These are phyloP conservation scores for Linnemannia schmuckeri DNA, from an alignment of 192 early-diverging fungal species.

Conservation along the genomic window DNA sequence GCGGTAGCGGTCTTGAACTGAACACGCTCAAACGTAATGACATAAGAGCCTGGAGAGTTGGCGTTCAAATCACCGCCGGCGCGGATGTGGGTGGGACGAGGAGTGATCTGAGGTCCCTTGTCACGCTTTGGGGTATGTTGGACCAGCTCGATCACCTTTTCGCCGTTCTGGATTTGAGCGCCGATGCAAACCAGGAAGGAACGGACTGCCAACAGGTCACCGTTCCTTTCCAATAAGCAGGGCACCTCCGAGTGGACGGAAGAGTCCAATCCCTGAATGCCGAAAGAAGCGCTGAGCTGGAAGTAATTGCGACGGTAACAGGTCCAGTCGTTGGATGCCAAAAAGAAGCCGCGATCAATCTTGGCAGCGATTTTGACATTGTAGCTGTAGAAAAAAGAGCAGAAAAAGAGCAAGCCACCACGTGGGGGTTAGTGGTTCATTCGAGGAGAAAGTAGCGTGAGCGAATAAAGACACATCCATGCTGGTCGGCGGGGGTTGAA, in stretches of 20 bases:
- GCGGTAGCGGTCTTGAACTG: slow-evolving; percentile 98
- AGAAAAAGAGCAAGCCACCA: not conserved
- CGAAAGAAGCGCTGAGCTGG: slow-evolving; percentile 80
- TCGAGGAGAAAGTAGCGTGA: not conserved
- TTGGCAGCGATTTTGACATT: slow-evolving; percentile 78
- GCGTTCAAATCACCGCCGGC: slow-evolving; percentile 71
- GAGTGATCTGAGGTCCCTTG: slow-evolving; percentile 90
- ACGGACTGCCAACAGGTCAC: slow-evolving; percentile 66
- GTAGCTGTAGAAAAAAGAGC: slow-evolving; percentile 53
- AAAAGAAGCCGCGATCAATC: slow-evolving; percentile 94
- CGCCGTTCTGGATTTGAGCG: slow-evolving; percentile 78
- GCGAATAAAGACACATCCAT: not conserved
- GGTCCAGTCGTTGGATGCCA: slow-evolving; percentile 91
- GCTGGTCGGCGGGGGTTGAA: slow-evolving; percentile 12
- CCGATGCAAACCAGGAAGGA: slow-evolving; percentile 84
- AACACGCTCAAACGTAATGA: slow-evolving; percentile 90
- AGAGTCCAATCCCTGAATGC: slow-evolving; percentile 61
- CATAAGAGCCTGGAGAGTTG: slow-evolving; percentile 54
- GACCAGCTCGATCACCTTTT: slow-evolving; percentile 84
- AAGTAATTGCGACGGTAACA: slow-evolving; percentile 98
- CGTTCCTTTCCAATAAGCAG: slow-evolving; percentile 76
- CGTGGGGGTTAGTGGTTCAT: not conserved
- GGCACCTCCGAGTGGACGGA: slow-evolving; percentile 65
- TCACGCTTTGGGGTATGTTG: slow-evolving; percentile 94
- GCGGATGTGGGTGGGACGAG: slow-evolving; percentile 67